phyloP scores from a whole-genome alignment of 768 basidiomycete species.

The Pleurotus salmoneostramineus region DNA sequence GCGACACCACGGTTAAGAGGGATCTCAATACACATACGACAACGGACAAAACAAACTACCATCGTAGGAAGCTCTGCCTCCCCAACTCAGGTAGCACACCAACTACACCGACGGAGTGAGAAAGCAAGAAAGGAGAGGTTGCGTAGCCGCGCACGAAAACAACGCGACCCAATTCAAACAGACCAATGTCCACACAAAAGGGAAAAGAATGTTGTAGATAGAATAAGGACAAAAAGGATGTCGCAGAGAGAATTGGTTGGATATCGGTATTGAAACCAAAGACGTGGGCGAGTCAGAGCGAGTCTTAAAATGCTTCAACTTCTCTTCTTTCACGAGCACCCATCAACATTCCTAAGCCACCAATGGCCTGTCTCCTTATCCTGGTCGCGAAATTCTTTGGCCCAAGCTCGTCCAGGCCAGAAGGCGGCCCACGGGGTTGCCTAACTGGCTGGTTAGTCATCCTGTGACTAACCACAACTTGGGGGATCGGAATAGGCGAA shows the following conservation, averaged over 20 bases:
- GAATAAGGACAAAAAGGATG: constrained; percentile 3
- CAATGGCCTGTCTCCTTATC: constrained; percentile 81
- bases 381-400: constrained; percentile 88
- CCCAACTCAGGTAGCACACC: neutral
- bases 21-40: neutral
- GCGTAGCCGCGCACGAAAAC: constrained; percentile 3
- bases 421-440: constrained; percentile 87
- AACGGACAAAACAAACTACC: neutral
- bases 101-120: neutral
- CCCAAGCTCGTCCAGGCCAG: constrained; percentile 80
- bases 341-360: constrained; percentile 75
- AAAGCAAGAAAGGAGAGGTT: constrained; percentile 9
- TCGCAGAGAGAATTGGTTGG: constrained; percentile 1
- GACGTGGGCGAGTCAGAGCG: neutral
- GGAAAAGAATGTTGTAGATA: constrained; percentile 14
- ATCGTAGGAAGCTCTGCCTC: neutral
- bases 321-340: constrained; percentile 79
- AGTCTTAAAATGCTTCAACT: constrained; percentile 58
- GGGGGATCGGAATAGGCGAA: constrained; percentile 35
- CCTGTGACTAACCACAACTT: constrained; percentile 45
- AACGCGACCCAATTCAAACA: neutral
- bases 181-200: constrained; percentile 1
- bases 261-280: constrained; percentile 6
- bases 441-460: constrained; percentile 70
- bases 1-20: neutral